A percentile compares a stretch with the other conserved stretches of the same genome.
These are phyloP conservation scores for Warburgia ugandensis DNA, from an alignment of 164 flowering plant species.

Conservation along the genomic window DNA sequence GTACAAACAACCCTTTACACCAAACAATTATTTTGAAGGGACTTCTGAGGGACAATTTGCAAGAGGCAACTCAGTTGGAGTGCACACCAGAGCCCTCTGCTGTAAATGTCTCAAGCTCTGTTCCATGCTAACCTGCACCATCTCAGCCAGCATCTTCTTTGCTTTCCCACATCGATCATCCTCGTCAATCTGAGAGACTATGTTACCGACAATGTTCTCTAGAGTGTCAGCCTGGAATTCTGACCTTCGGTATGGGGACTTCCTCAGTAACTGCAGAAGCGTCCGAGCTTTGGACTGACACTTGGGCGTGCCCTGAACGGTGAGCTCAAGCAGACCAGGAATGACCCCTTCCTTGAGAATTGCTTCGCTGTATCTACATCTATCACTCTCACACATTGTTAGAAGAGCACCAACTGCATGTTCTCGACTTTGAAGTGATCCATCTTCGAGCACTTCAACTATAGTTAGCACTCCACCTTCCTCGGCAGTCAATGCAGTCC, in stretches of 20 bases:
- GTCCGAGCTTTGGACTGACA: slow-evolving; percentile 61
- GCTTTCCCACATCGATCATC: slow-evolving; percentile 77
- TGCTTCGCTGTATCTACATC: slow-evolving; percentile 69
- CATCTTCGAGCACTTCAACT: slow-evolving; percentile 84
- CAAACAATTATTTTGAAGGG: slow-evolving; percentile 32
- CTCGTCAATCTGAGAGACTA: slow-evolving; percentile 77
- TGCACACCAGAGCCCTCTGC: slow-evolving; percentile 73
- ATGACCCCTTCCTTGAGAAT: slow-evolving; percentile 90
- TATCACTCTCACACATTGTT: slow-evolving; percentile 72
- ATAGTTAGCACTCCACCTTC: slow-evolving; percentile 89
- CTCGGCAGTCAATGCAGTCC: slow-evolving; percentile 57
- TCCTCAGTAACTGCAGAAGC: slow-evolving; percentile 59
- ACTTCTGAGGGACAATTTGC: slow-evolving; percentile 47
- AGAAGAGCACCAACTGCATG: slow-evolving; percentile 77
- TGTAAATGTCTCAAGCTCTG: slow-evolving; percentile 87
- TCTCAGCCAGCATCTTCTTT: slow-evolving; percentile 86
- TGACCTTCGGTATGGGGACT: slow-evolving; percentile 61
- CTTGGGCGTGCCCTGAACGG: slow-evolving; percentile 80
- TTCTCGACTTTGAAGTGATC: slow-evolving; percentile 65
- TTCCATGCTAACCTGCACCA: slow-evolving; percentile 98
- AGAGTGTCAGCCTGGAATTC: slow-evolving; percentile 62
- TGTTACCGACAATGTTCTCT: slow-evolving; percentile 70
- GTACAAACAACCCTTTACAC: no score
- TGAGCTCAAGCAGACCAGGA: slow-evolving; percentile 92
- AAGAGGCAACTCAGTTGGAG: slow-evolving; percentile 58